Percentiles rank a stretch among this genome's conserved stretches.
These are phyloP conservation scores for Shiraia sp. DNA, from an alignment of 2,329 filamentous ascomycete genomes.

Conservation along the genomic window DNA sequence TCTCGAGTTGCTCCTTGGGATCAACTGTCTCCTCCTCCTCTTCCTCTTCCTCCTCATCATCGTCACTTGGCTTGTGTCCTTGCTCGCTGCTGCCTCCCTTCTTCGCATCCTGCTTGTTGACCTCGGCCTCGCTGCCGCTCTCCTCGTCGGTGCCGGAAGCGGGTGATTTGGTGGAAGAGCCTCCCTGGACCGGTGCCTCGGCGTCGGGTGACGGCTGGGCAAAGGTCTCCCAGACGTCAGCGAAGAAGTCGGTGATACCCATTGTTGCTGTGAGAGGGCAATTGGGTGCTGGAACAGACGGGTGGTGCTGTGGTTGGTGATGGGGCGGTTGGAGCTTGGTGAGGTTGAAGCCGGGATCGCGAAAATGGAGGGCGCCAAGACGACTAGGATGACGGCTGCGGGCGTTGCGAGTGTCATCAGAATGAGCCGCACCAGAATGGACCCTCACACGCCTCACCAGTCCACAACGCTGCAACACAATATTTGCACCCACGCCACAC, in stretches of 20 bases:
- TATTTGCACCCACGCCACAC: not conserved
- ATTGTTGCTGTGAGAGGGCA: conserved; percentile 48
- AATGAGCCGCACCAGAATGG: conserved; percentile 25
- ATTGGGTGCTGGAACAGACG: conserved; percentile 32
- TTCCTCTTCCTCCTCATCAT: conserved; percentile 67
- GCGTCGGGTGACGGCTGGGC: conserved; percentile 52
- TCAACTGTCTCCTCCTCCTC: conserved; percentile 84
- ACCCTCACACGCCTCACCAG: conserved; percentile 4
- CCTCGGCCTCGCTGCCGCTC: conserved; percentile 46
- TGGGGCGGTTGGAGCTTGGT: conserved; percentile 25
- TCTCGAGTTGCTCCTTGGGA: conserved; percentile 84
- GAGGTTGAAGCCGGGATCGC: conserved; percentile 24
- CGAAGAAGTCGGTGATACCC: conserved; percentile 68
- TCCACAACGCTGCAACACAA: not conserved
- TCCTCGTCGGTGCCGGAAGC: conserved; percentile 51
- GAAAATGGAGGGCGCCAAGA: conserved; percentile 25
- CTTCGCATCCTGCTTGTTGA: conserved; percentile 48
- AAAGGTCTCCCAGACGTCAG: conserved; percentile 67
- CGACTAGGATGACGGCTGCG: conserved; percentile 13
- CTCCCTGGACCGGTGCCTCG: conserved; percentile 50
- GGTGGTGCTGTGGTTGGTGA: conserved; percentile 24
- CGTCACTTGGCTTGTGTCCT: conserved; percentile 53
- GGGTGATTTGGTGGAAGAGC: conserved; percentile 43
- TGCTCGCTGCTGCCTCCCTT: conserved; percentile 49
- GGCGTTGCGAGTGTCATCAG: conserved; percentile 31